Base-by-base conservation (phyloP, 1,139 yeast genomes). In the Geotrichum reessii region DNA sequence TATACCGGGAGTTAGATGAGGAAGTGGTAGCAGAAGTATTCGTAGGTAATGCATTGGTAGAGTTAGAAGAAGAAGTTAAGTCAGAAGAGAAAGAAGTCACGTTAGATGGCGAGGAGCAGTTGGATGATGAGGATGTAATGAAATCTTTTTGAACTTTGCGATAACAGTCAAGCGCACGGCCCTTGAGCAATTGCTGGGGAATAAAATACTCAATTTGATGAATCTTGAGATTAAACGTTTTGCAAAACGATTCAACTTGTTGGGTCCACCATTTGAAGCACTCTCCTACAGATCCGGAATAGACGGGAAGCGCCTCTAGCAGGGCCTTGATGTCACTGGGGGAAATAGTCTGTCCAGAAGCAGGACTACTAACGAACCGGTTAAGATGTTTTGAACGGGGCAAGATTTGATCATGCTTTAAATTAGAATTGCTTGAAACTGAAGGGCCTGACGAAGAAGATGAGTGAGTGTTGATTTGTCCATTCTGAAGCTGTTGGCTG, bases 181-280 rank as follows among this genome's bases (percentile, higher is more conserved):
- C 59, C 46, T 55, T 50, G 24, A 59, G 17, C 42, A 59, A 52
- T n/a, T 37, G 56, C 24, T 48, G 52, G 27, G 61, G 59, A 47
- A 59, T 50, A 47, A 40, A 47, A 24, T 50, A 52, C 55, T 59
- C 61, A 17, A 59, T 50, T 28, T 56, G 48, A n/a, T 31, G 28
- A 22, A 53, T 40, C 9, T 49, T 33, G 14, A 59, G 47, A 19
- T 56, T 56, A 37, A 59, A 59, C 22, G 59, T 59, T 21, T 53
- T 56, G 54, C 58, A 50, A 46, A 59, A 59, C 21, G 61, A 59
- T 25, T 59, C 61, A 12, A 59, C 55, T 24, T 59, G 61, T 19
- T 47, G 49, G 25, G 56, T 31, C 61, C 61, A 59, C 61, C 61
- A 59, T 42, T 47, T 50, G 37, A 59, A 59, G 21, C 53, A 53